These are phyloP conservation scores for Scedosporium minutisporum DNA, from an alignment of 2,329 filamentous ascomycete genomes.

Conservation along the genomic window DNA sequence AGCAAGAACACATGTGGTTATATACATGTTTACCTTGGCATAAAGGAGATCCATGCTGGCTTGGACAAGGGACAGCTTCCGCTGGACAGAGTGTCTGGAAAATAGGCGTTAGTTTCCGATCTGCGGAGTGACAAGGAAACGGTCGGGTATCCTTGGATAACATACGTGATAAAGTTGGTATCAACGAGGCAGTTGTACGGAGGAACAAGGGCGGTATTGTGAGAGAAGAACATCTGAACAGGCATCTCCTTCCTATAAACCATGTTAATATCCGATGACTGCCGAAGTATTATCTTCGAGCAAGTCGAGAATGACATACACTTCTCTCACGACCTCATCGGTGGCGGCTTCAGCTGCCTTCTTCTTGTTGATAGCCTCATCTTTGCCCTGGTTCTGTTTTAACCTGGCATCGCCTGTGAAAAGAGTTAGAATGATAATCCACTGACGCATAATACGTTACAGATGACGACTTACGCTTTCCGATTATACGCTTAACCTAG, in stretches of 20 bases:
- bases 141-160: background rate
- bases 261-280: background rate
- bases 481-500: conserved; percentile 71
- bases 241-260: conserved; percentile 59
- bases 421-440: background rate
- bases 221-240: conserved; percentile 76
- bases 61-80: conserved; percentile 79
- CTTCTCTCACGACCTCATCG: conserved; percentile 61
- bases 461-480: conserved; percentile 35
- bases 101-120: background rate
- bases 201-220: conserved; percentile 77
- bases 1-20: conserved; percentile 68
- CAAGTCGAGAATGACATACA: conserved; percentile 28
- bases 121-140: background rate
- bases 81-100: conserved; percentile 70
- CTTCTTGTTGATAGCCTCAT: conserved; percentile 46
- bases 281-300: conserved; percentile 6
- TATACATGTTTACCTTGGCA: conserved; percentile 81
- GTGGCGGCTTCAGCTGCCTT: conserved; percentile 44
- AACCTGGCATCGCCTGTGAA: conserved; percentile 57
- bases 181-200: conserved; percentile 75
- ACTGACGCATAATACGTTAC: background rate
- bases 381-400: conserved; percentile 69
- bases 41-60: conserved; percentile 91
- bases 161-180: conserved; percentile 64